Evolutionary conservation across 805 yeast genomes (phyloP).

Genomic region (Pichia californica): DNA sequence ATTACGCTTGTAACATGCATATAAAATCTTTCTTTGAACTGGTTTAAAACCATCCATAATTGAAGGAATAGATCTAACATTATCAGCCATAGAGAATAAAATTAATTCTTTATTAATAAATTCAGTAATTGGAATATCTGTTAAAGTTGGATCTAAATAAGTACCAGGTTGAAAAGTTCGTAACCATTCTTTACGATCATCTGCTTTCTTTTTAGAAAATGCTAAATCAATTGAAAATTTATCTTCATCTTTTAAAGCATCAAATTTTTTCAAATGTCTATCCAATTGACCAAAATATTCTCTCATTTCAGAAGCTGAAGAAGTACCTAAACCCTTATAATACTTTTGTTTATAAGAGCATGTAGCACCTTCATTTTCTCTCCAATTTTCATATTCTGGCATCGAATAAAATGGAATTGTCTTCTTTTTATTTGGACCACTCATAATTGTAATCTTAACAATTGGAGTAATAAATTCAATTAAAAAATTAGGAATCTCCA

Average conservation of each 20-base stretch:
- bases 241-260: constrained; percentile 74
- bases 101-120: constrained; percentile 94
- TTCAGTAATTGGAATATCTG: constrained; percentile 81
- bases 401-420: constrained; percentile 78
- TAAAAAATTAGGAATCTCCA: constrained; percentile 85
- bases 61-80: constrained; percentile 90
- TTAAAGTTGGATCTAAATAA: constrained; percentile 70
- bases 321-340: constrained; percentile 98
- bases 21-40: constrained; percentile 91
- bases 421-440: constrained; percentile 46
- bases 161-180: constrained; percentile 90
- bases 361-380: constrained; percentile 68
- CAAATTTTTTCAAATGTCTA: constrained; percentile 79
- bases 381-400: constrained; percentile 95
- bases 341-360: constrained; percentile 89
- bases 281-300: constrained; percentile 84
- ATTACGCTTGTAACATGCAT: constrained; percentile 79
- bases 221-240: constrained; percentile 80
- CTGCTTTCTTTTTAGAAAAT: constrained; percentile 90
- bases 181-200: constrained; percentile 95
- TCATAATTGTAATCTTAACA: constrained; percentile 75
- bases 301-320: constrained; percentile 72
- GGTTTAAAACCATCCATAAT: constrained; percentile 95
- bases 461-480: constrained; percentile 95
- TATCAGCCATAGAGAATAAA: constrained; percentile 93